Base-by-base conservation (phyloP, 768 basidiomycete species). In the Kwoniella dendrophila region DNA sequence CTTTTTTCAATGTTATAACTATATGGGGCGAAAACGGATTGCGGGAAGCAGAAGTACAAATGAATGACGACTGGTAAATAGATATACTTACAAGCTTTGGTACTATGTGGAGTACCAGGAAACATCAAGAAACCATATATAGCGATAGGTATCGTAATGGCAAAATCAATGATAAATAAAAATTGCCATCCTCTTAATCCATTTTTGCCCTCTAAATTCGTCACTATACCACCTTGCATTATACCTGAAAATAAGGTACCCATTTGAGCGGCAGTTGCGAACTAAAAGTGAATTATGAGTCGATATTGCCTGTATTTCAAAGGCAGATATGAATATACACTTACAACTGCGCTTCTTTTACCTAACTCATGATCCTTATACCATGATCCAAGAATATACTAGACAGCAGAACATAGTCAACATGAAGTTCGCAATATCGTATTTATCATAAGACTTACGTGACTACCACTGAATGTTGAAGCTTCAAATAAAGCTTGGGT, bases 391-490 rank as follows among this genome's bases (percentile, higher is more conserved):
- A 89, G 84, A 64, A 88, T 81, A 69, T 87, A 87, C 67, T 87
- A 86, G 29, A 32, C 24, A 41, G n/a, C 22, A 85, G 85, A 36
- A 87, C 87, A 20, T 86, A 51, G 24, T 43, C 29, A 33, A 32
- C 18, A 57, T 12, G 87, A 73, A 54, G 33, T 16, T 44, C 55
- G n/a, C 53, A 29, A 34, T 7, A n/a, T 40, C n/a, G 3, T 20
- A 45, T 14, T 6, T 43, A 26, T 20, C 5, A 20, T 16, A 3
- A 11, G 83, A 63, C 88, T 81, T 67, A 86, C 87, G 66, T 87
- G 87, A 16, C 86, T 86, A 34, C 88, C 88, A 27, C 87, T 87
- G 74, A 90, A 90, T 1, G 88, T 90, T 7, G 87, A 88, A 0
- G 87, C 84, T 76, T 90, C 88, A 6, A 85, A 84, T 59, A 88